phyloP scores from a whole-genome alignment of 2,329 filamentous ascomycete genomes.

The Ophiostoma ulmi region DNA sequence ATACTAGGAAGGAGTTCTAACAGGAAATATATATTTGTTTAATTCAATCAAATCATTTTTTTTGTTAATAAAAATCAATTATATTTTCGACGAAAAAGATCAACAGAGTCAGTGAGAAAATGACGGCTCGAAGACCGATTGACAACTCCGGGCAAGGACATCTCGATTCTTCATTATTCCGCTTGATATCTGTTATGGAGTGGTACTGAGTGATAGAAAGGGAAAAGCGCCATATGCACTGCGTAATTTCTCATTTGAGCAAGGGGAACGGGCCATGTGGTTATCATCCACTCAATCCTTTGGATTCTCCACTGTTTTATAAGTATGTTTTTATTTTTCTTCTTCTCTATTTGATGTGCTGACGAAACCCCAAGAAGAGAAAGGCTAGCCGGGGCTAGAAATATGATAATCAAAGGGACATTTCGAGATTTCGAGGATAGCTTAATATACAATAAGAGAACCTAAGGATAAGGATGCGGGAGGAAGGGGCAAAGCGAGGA shows the following conservation, averaged over 20 bases:
- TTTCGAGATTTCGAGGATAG: not conserved
- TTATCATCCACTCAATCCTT: not conserved
- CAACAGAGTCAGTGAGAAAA: too few relatives aligned
- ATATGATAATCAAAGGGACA: not conserved
- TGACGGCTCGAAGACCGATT: not conserved
- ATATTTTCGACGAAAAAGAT: too few relatives aligned
- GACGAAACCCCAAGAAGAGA: conserved; percentile 4
- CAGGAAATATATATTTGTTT: too few relatives aligned
- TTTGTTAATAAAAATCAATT: too few relatives aligned
- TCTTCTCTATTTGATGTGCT: conserved; percentile 2
- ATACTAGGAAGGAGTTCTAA: too few relatives aligned
- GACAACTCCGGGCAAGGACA: conserved; percentile 2
- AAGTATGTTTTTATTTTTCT: not conserved
- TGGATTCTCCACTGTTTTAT: conserved; percentile 6
- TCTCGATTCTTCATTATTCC: not conserved
- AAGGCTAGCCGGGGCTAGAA: not conserved
- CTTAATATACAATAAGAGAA: not conserved
- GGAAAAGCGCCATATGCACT: conserved; percentile 1
- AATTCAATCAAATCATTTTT: too few relatives aligned
- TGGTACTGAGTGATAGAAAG: not conserved
- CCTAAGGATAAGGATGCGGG: not conserved
- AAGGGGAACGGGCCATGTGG: conserved; percentile 13
- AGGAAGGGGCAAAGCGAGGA: not conserved
- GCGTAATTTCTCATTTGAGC: conserved; percentile 12
- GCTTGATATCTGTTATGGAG: not conserved